phyloP scores from a whole-genome alignment of 768 basidiomycete species.

The Pleurotus platypus region DNA sequence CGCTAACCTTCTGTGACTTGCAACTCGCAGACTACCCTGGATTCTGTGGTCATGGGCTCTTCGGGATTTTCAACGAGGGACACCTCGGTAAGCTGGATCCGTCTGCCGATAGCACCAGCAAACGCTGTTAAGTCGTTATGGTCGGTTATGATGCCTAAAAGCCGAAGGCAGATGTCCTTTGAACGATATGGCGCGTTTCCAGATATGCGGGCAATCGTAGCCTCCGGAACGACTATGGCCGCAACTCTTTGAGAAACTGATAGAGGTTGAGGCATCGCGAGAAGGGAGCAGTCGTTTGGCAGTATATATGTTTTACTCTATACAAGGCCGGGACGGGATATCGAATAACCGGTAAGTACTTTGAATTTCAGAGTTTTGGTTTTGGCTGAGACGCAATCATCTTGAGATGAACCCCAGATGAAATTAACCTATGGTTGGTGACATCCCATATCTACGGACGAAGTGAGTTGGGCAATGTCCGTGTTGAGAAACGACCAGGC shows the following conservation, averaged over 20 bases:
- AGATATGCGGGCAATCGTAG: neutral
- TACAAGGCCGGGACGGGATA: neutral
- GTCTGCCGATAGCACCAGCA: neutral
- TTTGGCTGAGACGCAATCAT: slow-evolving; percentile 28
- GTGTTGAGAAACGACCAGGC: slow-evolving; percentile 8
- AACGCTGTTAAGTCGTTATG: neutral
- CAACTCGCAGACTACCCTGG: slow-evolving; percentile 35
- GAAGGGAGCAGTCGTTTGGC: no score
- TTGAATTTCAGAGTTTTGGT: neutral
- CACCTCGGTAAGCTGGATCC: slow-evolving; percentile 27
- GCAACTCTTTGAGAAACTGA: neutral
- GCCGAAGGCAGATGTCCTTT: neutral
- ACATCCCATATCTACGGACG: slow-evolving; percentile 37
- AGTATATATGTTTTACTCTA: neutral
- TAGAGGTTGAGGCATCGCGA: neutral
- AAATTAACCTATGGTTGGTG: slow-evolving; percentile 34
- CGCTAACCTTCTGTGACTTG: slow-evolving; percentile 40
- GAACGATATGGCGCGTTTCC: neutral
- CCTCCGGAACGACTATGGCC: neutral
- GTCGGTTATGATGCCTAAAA: neutral
- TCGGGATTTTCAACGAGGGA: slow-evolving; percentile 31
- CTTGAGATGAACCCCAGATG: slow-evolving; percentile 38
- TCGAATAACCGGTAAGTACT: neutral
- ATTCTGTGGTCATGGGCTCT: slow-evolving; percentile 31
- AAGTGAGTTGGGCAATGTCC: neutral